Base-by-base conservation (phyloP, 2,329 filamentous ascomycete species). In the Hymenotorrendiella dingleyae region DNA sequence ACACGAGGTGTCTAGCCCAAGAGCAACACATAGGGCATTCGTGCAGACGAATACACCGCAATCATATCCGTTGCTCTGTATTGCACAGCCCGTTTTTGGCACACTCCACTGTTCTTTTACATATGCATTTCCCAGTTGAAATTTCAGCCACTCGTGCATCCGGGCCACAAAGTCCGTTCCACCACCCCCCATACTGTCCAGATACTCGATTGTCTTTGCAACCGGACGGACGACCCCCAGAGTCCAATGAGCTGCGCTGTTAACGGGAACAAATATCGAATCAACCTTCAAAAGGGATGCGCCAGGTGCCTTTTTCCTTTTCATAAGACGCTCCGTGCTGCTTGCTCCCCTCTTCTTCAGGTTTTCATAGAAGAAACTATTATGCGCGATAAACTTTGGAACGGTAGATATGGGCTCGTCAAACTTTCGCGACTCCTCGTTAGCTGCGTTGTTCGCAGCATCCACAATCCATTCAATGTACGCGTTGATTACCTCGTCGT, bases 21-120 rank as follows among this genome's bases (percentile, higher is more conserved):
- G 61, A 3, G 70, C 62, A 23, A 69, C 55, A 42, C 79, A 84
- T 36, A 87, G 73, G 12, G 76, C 80, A 56, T 90, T 91, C 14
- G 84, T 76, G 51, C 86, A 78, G 11, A 82, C 77, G 59, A 87
- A 86, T 3, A 88, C 76, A n/a, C 86, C 86, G 53, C 86, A 90
- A 59, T 90, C 86, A 56, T 74, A 78, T 1, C 73, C 73, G 56
- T 90, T 90, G 20, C 65, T 69, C 60, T 90, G 85, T 3, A 50
- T 54, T 0, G 76, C 72, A 26, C 74, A 76, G 12, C 63, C 61
- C 33, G 72, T 68, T n/a, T 64, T 59, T 6, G 74, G 64, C 1
- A 69, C 65, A 19, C 61, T 67, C 85, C 85, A 90, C 29, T 85
- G 80, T 2, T 65, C 63, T 11, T 67, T 65, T 2, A 70, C 57